These are phyloP conservation scores for Mycena indigotica DNA, from an alignment of 768 basidiomycete species.

Conservation along the genomic window DNA sequence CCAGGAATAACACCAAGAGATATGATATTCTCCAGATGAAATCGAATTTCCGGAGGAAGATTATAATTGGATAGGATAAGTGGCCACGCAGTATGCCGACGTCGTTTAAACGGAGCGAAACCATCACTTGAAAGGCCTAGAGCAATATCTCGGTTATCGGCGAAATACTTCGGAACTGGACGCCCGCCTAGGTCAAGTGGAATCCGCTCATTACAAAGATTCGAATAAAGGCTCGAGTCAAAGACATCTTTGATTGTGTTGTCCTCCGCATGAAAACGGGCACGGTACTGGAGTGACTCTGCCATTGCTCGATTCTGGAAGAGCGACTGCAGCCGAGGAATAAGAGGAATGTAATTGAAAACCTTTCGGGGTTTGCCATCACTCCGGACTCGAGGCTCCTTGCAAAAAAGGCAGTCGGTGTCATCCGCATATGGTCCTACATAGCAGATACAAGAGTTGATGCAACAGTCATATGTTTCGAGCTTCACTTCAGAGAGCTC, in stretches of 20 bases:
- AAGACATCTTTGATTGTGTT: conserved; percentile 37
- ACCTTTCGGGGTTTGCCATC: conserved; percentile 25
- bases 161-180: conserved; percentile 35
- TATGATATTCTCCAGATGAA: not conserved
- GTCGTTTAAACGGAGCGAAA: conserved; percentile 39
- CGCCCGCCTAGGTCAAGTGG: conserved; percentile 12
- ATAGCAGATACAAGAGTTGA: conserved; percentile 16
- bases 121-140: conserved; percentile 47
- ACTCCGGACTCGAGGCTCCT: conserved; percentile 1
- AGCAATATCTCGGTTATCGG: conserved; percentile 41
- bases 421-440: conserved; percentile 27
- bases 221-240: conserved; percentile 35
- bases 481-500: conserved; percentile 33
- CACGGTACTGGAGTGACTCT: conserved; percentile 28
- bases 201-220: conserved; percentile 26
- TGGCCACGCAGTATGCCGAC: conserved; percentile 38
- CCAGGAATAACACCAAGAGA: not conserved
- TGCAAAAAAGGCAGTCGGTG: conserved; percentile 35
- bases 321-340: conserved; percentile 27
- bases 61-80: conserved; percentile 26
- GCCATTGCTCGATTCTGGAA: conserved; percentile 25
- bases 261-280: conserved; percentile 8
- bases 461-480: conserved; percentile 29
- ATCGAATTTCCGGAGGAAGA: not conserved
- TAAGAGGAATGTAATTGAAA: conserved; percentile 40